phyloP scores from a whole-genome alignment of 768 basidiomycete species.

The Mycena kentingensis region DNA sequence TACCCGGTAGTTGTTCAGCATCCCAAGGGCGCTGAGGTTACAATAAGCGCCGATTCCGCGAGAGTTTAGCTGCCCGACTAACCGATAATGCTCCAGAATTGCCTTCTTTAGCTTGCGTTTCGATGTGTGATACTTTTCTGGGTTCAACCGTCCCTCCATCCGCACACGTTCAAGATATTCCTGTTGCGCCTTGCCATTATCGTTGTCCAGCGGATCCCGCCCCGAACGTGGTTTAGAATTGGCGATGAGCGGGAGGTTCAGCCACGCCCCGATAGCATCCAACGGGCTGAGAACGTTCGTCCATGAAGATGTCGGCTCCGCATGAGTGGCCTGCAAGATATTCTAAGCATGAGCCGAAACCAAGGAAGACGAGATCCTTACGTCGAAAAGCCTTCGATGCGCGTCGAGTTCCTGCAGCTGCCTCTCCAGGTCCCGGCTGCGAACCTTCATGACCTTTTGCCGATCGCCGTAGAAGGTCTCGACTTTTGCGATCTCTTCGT shows the following conservation, averaged over 20 bases:
- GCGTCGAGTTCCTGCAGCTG: slow-evolving; percentile 77
- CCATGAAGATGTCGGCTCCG: slow-evolving; percentile 1
- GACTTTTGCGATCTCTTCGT: slow-evolving; percentile 80
- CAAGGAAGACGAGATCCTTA: slow-evolving; percentile 30
- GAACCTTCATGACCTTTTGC: slow-evolving; percentile 61
- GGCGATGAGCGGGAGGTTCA: not conserved
- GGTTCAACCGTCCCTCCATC: slow-evolving; percentile 42
- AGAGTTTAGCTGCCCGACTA: slow-evolving; percentile 13
- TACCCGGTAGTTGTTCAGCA: slow-evolving; percentile 88
- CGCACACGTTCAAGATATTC: not conserved
- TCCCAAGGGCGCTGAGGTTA: slow-evolving; percentile 67
- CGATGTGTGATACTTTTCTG: slow-evolving; percentile 79
- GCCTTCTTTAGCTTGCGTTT: slow-evolving; percentile 86
- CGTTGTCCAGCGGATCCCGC: not conserved
- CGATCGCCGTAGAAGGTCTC: slow-evolving; percentile 78
- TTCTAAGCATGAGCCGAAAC: not conserved
- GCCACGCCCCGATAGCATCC: no score
- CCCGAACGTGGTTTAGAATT: not conserved
- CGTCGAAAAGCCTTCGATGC: slow-evolving; percentile 64
- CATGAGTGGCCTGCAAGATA: slow-evolving; percentile 12
- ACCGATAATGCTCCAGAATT: slow-evolving; percentile 82
- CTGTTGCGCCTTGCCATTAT: not conserved
- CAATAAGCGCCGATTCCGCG: not conserved
- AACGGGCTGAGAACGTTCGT: not conserved
- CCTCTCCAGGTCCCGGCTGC: slow-evolving; percentile 50